phyloP scores from a whole-genome alignment of 441 rosid genomes.

The Populus hybrid region DNA sequence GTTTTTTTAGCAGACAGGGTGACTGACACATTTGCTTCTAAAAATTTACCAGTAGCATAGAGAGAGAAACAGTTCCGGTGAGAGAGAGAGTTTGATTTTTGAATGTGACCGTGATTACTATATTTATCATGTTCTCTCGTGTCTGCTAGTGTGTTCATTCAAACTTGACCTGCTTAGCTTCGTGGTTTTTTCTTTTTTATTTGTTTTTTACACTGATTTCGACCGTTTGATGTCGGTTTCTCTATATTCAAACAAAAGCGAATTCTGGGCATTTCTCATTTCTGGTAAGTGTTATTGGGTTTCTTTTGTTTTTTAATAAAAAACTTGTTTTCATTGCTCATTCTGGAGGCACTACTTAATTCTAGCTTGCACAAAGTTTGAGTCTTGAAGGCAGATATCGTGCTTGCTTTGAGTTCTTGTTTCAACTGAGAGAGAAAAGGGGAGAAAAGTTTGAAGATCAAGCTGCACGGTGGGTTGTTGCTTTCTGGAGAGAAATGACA shows the following conservation, averaged over 20 bases:
- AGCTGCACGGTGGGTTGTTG: constrained; percentile 34
- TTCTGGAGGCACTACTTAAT: background rate
- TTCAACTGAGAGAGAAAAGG: constrained; percentile 17
- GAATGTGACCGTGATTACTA: constrained; percentile 33
- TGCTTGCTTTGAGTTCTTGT: constrained; percentile 15
- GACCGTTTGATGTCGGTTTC: constrained; percentile 32
- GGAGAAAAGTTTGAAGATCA: constrained; percentile 36
- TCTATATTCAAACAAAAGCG: constrained; percentile 10
- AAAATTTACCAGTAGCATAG: background rate
- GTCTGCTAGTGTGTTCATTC: constrained; percentile 24
- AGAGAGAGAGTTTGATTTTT: constrained; percentile 41
- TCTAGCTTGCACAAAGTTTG: constrained; percentile 9
- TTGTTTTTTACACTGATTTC: constrained; percentile 17
- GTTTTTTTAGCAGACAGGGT: constrained; percentile 14
- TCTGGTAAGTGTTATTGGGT: constrained; percentile 6
- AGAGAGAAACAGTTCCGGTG: constrained; percentile 24
- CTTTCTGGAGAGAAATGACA: constrained; percentile 41
- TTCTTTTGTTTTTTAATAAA: constrained; percentile 10
- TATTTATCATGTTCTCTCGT: background rate
- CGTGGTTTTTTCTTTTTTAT: constrained; percentile 4
- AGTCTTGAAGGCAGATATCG: constrained; percentile 11
- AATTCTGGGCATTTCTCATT: constrained; percentile 27
- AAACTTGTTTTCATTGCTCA: constrained; percentile 19
- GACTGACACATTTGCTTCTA: constrained; percentile 26
- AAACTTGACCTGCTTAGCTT: constrained; percentile 15